These are phyloP conservation scores for Kodamaea neixiangensis DNA, from an alignment of 805 yeast genomes.

Conservation along the genomic window DNA sequence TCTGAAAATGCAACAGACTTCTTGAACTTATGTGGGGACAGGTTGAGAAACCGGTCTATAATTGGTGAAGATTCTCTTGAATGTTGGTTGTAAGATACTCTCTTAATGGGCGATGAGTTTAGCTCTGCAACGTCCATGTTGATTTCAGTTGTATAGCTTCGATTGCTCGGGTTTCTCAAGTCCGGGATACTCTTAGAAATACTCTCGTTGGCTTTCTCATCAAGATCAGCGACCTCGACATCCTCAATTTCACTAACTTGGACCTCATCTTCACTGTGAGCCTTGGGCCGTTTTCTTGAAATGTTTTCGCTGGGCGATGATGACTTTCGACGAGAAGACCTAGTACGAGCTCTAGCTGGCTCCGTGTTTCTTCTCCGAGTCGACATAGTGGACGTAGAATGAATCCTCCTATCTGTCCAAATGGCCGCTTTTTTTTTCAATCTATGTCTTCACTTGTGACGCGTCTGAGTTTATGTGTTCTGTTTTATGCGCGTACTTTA, in stretches of 20 bases:
- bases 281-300: background rate
- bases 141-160: background rate
- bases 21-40: constrained; percentile 27
- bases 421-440: background rate
- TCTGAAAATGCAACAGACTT: constrained; percentile 45
- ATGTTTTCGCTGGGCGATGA: background rate
- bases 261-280: background rate
- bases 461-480: constrained; percentile 3
- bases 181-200: constrained; percentile 6
- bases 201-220: background rate
- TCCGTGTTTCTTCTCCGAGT: constrained; percentile 8
- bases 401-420: background rate
- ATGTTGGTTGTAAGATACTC: background rate
- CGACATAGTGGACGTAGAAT: constrained; percentile 15
- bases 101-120: constrained; percentile 28
- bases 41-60: constrained; percentile 13
- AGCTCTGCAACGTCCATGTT: constrained; percentile 13
- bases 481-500: constrained; percentile 1
- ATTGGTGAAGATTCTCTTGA: constrained; percentile 2
- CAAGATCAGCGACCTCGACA: background rate
- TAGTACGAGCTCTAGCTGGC: constrained; percentile 1
- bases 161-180: background rate
- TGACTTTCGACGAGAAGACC: background rate
- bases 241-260: background rate
- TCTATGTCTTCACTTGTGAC: background rate